phyloP scores from a whole-genome alignment of 2,329 filamentous ascomycete genomes.

The Aureobasidium pullulans region DNA sequence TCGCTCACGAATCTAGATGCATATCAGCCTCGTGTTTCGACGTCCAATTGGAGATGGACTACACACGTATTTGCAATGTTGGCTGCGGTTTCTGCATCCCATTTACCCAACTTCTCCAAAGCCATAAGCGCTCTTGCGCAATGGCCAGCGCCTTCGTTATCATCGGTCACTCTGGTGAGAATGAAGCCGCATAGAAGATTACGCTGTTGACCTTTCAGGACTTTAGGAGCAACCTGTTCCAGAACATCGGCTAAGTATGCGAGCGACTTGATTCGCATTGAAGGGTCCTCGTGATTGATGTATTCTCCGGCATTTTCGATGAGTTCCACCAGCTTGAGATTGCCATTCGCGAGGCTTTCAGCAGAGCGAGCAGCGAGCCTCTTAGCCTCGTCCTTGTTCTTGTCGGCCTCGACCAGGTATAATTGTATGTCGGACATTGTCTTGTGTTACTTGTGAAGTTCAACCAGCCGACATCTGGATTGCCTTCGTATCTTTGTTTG shows the following conservation, averaged over 20 bases:
- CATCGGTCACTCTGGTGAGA: constrained; percentile 55
- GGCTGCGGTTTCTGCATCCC: constrained; percentile 49
- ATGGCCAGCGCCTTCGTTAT: constrained; percentile 45
- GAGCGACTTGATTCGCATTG: constrained; percentile 51
- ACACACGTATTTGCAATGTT: constrained; percentile 45
- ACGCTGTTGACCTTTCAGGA: constrained; percentile 54
- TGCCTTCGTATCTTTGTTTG: background rate
- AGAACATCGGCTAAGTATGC: constrained; percentile 46
- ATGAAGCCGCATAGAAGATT: constrained; percentile 55
- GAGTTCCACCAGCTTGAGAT: constrained; percentile 54
- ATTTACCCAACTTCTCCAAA: constrained; percentile 53
- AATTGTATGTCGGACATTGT: constrained; percentile 47
- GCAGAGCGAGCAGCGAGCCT: constrained; percentile 38
- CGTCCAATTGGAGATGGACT: background rate
- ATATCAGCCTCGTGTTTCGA: constrained; percentile 26
- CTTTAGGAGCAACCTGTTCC: constrained; percentile 44
- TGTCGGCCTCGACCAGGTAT: constrained; percentile 44
- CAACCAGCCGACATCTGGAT: background rate
- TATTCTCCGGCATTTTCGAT: constrained; percentile 60
- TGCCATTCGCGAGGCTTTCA: constrained; percentile 47
- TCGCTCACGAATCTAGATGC: constrained; percentile 37
- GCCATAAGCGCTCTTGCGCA: constrained; percentile 52
- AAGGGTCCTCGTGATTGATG: constrained; percentile 58
- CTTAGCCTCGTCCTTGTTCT: constrained; percentile 39
- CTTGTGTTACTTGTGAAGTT: constrained; percentile 14